Evolutionary conservation across 176 grass and related monocot genomes (phyloP).

Genomic region (Phoenix dactylifera): DNA sequence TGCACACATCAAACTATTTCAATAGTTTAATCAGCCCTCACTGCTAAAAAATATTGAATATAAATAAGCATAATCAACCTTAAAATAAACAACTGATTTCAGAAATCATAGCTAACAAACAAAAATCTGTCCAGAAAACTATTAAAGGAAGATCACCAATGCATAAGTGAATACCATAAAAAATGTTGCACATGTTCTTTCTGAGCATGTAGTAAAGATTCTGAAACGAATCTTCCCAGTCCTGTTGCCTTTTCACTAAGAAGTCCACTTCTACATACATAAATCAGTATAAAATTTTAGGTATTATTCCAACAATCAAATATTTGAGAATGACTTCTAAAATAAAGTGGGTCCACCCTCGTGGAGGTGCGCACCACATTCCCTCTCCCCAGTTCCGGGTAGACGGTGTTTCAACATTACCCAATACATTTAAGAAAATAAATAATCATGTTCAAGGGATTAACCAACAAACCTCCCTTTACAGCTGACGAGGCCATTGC

Average conservation of each 20-base stretch:
- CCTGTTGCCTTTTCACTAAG: slow-evolving; percentile 54
- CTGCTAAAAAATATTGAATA: too few relatives aligned
- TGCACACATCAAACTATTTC: too few relatives aligned
- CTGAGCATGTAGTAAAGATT: slow-evolving; percentile 86
- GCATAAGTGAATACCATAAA: slow-evolving; percentile 69
- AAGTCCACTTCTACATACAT: slow-evolving; percentile 53
- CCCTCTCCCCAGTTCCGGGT: too few relatives aligned
- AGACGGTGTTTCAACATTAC: too few relatives aligned
- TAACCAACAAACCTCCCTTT: slow-evolving; percentile 54
- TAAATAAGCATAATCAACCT: too few relatives aligned
- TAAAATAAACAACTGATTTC: too few relatives aligned
- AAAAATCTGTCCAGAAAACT: neutral
- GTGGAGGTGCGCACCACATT: too few relatives aligned
- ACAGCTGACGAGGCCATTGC: slow-evolving; percentile 49
- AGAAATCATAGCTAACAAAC: neutral
- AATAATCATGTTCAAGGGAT: too few relatives aligned
- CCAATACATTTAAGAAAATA: too few relatives aligned
- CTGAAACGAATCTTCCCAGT: slow-evolving; percentile 83
- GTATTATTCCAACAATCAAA: slow-evolving; percentile 5
- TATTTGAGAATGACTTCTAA: slow-evolving; percentile 9
- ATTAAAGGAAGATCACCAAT: neutral
- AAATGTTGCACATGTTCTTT: slow-evolving; percentile 66
- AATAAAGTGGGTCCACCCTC: neutral
- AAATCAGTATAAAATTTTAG: neutral
- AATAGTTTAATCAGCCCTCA: too few relatives aligned